Evolutionary conservation across 164 flowering plant species (phyloP), one percentile per base, ranked within the genome.

Genomic region (Euptelea pleiosperma): DNA sequence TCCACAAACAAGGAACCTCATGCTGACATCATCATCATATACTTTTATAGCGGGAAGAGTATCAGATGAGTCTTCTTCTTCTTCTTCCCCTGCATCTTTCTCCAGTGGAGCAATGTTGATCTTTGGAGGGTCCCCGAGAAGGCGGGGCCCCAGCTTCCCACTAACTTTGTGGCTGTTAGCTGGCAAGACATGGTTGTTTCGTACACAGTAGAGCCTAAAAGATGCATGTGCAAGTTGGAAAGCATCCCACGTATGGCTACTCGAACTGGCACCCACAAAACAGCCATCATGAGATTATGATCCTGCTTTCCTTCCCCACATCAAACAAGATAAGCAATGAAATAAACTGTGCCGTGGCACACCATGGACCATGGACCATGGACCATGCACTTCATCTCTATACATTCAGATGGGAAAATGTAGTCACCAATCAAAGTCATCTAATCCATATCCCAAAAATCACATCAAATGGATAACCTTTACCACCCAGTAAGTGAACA

Each of bases 151-250:
- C 41, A 64, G 50, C 48, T 80, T 73, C 52, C 66, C 77, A 75
- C 71, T 69, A 52, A 40, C 51, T 64, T 70, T 73, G 39, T 70
- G 74, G 62, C 66, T 63, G 33, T 66, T 71, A 40, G 74, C 44
- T 60, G 79, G 71, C 45, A 71, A 63, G 48, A 59, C 79, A 52
- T 43, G 62, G 62, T 75, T 75, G 76, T 81, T 88, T 31, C 77
- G 66, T 9, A 75, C 67, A 69, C 93, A 91, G 68, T 85, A 84
- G 7, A 94, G 77, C 69, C 87, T 78, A 63, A 79, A 88, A 44
- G 97, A 91, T 48, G 99, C 96, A 55, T 77, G 72, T 11, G 97
- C 99, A 66, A 94, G 88, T 63, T 84, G 97, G 72, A 94, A 94
- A 14, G 89, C 88, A 77, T 94, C 99, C 95, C 99, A 94, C 46